phyloP scores from a whole-genome alignment of 2,329 filamentous ascomycete species.

The Aspergillus melleus region DNA sequence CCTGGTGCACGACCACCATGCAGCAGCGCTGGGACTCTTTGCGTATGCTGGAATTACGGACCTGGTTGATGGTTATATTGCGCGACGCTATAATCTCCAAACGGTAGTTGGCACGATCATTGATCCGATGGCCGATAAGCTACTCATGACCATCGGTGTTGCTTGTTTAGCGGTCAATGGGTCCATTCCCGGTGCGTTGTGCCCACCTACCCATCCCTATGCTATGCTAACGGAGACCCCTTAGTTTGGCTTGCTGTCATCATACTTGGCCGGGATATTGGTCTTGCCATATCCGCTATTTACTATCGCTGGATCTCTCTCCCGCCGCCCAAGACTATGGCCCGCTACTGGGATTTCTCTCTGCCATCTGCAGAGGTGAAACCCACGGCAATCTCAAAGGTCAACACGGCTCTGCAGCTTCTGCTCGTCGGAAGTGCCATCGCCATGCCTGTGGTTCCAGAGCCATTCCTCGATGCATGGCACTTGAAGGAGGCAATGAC shows the following conservation, averaged over 20 bases:
- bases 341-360: slow-evolving; percentile 95
- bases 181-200: slow-evolving; percentile 68
- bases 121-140: slow-evolving; percentile 96
- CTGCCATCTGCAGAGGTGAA: slow-evolving; percentile 59
- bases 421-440: slow-evolving; percentile 82
- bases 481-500: slow-evolving; percentile 62
- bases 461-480: slow-evolving; percentile 54
- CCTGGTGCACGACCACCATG: slow-evolving; percentile 78
- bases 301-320: slow-evolving; percentile 96
- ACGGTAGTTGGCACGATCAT: slow-evolving; percentile 95
- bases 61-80: slow-evolving; percentile 90
- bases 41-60: slow-evolving; percentile 90
- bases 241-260: slow-evolving; percentile 82
- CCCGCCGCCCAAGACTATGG: slow-evolving; percentile 88
- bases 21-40: slow-evolving; percentile 80
- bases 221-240: slow-evolving; percentile 3
- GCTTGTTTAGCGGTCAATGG: slow-evolving; percentile 82
- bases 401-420: slow-evolving; percentile 91
- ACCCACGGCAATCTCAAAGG: slow-evolving; percentile 51
- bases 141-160: slow-evolving; percentile 89
- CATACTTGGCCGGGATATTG: slow-evolving; percentile 85
- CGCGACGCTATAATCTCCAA: slow-evolving; percentile 79
- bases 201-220: neutral
- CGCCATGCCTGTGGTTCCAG: slow-evolving; percentile 70
- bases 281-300: slow-evolving; percentile 79